Evolutionary conservation across 345 rosid species (phyloP), one percentile per base, ranked within the genome.

Genomic region (Limnanthes douglasii): DNA sequence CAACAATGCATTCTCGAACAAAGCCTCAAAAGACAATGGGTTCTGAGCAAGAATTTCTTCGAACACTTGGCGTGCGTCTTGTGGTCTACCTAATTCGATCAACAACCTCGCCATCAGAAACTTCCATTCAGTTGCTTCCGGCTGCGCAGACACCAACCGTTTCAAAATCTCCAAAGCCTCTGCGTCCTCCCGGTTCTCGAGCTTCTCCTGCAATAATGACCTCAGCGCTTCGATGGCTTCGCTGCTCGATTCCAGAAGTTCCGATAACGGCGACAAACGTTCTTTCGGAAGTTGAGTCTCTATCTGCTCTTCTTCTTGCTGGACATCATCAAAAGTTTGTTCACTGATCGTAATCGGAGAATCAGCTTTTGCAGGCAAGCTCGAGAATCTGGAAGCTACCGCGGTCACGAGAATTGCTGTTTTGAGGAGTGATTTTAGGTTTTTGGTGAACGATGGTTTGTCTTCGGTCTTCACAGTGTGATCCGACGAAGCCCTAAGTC

Each of bases 1-100:
- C 21, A 80, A 42, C 49, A 86, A 59, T 1, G 96, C 90, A 20
- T 77, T 86, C 72, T 86, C 97, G 21, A 82, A 88, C 51, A 88
- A 50, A 2, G 86, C 93, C 60, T 88, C 93, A n/a, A 83, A 88
- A 8, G 74, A 78, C 10, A 88, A 46, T 3, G 97, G 95, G 42
- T 88, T 69, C 17, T 42, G 8, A 2, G 33, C 37, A 5, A 88
- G 93, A 63, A 88, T 78, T 64, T 88, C 78, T 28, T 88, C 95
- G 41, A 88, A 88, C 76, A 71, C 45, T 0, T 62, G 47, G 56
- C 93, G 93, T 36, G 95, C 95, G 16, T 75, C 49, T 16, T 59
- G 58, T 1, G 47, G 42, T 12, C 64, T 69, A 15, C 95, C 83
- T 73, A 75, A 61, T 21, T 88, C 86, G 0, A 34, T 50, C 0